A percentile compares a stretch with the other conserved stretches of the same genome.
Evolutionary conservation across 1,139 yeast species (phyloP).

Genomic region (Candida neerlandica): DNA sequence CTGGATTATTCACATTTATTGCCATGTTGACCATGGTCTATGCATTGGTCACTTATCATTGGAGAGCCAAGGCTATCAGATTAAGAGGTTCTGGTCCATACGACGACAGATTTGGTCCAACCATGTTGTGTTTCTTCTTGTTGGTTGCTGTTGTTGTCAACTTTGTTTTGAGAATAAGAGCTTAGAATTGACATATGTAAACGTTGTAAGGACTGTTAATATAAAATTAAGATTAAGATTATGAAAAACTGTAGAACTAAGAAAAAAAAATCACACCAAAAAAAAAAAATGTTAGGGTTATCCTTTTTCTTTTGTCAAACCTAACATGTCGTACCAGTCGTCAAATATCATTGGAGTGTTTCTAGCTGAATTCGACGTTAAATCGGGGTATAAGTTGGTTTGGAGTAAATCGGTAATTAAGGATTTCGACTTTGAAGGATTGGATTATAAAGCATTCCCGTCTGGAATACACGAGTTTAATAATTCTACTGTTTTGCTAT

Average conservation of each 20-base stretch:
- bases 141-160: constrained; percentile 91
- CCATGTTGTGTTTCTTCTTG: constrained; percentile 94
- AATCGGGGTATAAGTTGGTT: constrained; percentile 59
- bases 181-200: constrained; percentile 21
- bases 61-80: constrained; percentile 99
- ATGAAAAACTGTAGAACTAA: not conserved
- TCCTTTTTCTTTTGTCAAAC: not conserved
- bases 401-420: constrained; percentile 47
- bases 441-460: constrained; percentile 79
- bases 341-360: constrained; percentile 53
- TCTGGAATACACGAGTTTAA: constrained; percentile 76
- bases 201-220: not conserved
- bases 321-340: constrained; percentile 17
- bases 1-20: constrained; percentile 88
- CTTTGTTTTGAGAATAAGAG: constrained; percentile 80
- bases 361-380: constrained; percentile 64
- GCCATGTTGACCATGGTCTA: constrained; percentile 98
- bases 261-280: not conserved
- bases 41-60: constrained; percentile 93
- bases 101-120: constrained; percentile 98
- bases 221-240: not conserved
- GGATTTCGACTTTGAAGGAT: constrained; percentile 30
- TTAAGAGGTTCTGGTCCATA: constrained; percentile 97
- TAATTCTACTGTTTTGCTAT: constrained; percentile 46
- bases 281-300: not conserved